Base-by-base conservation (phyloP, 202 grass and related monocot genomes). In the Schoenoplectus triqueter region DNA sequence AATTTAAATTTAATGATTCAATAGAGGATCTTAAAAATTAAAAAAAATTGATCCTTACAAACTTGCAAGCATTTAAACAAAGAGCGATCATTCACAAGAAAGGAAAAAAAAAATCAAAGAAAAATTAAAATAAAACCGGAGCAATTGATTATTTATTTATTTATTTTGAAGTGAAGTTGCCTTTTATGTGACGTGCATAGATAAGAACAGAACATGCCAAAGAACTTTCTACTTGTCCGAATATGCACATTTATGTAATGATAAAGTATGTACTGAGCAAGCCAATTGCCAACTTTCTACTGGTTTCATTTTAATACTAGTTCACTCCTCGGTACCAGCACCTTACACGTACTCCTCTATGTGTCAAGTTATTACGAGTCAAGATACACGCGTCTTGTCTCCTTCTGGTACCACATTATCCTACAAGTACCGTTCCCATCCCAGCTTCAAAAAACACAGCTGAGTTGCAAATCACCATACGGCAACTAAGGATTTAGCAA, bases 371-470 rank as follows among this genome's bases (percentile, higher is more conserved):
- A 41, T 1, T 55, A 76, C 20, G 10, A 48, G 50, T 22, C 15
- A 3, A 2, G 4, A 5, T 18, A 86, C 74, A 86, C 85, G 85
- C 63, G 85, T 86, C 76, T 5, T 45, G 5, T 56, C 1, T 50
- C 22, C 15, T 44, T 15, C n/a, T 15, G 8, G 57, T 69, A 50
- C 21, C 73, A 69, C 60, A 64, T 66, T 50, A 57, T 7, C 2
- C 47, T 81, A 86, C 81, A 86, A 80, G 72, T 18, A 21, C 0
- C 7, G 10, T 10, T 55, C 5, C 3, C 62, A 1, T n/a, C 59
- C 1, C 17, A 18, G 46, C 21, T 44, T 66, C 2, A 1, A 10
- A 40, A 80, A 31, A 0, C 10, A 10, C 21, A 78, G 10, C 65
- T 14, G 3, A 64, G 51, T 21, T 57, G 44, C 31, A 62, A 73